Base-by-base conservation (phyloP, 1,284 basidiomycete genomes). In the Marasmius sp. region DNA sequence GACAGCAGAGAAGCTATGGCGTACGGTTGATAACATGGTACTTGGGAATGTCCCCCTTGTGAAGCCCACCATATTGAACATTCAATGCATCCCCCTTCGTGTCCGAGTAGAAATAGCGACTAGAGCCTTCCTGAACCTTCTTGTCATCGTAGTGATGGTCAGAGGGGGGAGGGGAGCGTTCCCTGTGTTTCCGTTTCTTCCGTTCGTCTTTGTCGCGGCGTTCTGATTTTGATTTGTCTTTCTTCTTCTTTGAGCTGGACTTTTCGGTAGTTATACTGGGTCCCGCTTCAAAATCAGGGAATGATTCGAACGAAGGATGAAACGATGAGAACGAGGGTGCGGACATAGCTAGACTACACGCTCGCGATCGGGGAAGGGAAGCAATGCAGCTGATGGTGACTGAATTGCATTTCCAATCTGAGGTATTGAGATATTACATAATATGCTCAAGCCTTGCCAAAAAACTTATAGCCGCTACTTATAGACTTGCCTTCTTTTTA, bases 21-120 rank as follows among this genome's bases (percentile, higher is more conserved):
- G 60, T 77, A 91, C 89, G 77, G 74, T 75, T 79, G 54, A 86
- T 79, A 50, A 83, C 67, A 62, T 77, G 77, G 70, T 93, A 91
- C 70, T 81, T 87, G 8, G 92, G 91, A 38, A 93, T 74, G 65
- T 89, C 84, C 38, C 85, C 81, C 16, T 82, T 71, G 69, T 92
- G 79, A 41, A 90, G 68, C 1, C 85, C 78, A n/a, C 90, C 92
- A 69, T 90, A 93, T 41, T 81, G 81, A 34, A 91, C 71, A 68
- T 90, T 93, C 62, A 87, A 74, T 51, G 75, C 67, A 70, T 94
- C 92, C 0, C 91, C 91, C 66, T 83, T 86, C 55, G 83, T 78
- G 70, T 93, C 91, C 6, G 84, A 83, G 69, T 84, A 90, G 76
- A 85, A 91, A 12, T 83, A 63, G 7, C 57, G 68, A 65, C 67